A percentile compares a stretch with the other conserved stretches of the same genome.
Conservation (phyloP, 2,329 filamentous ascomycete genomes). For the Tolypocladium album region DNA sequence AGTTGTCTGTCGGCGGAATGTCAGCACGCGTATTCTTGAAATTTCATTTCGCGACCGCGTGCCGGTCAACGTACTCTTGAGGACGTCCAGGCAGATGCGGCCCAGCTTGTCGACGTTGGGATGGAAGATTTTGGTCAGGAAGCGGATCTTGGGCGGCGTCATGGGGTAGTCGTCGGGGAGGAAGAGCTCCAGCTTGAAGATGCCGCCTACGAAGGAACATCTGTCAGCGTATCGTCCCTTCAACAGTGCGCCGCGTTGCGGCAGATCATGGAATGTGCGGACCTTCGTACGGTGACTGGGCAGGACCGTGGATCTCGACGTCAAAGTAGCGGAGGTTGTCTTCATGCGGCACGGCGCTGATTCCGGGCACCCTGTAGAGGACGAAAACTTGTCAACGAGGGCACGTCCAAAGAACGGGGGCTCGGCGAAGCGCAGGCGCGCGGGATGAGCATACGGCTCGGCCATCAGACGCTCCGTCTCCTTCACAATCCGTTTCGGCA, state of each 20-base stretch:
- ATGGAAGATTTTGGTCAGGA: slow-evolving; percentile 98
- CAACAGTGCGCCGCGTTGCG: not conserved
- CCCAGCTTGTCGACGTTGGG: slow-evolving; percentile 97
- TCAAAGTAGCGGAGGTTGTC: slow-evolving; percentile 98
- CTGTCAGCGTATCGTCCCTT: not conserved
- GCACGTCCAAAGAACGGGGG: not conserved
- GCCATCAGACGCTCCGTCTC: slow-evolving; percentile 96
- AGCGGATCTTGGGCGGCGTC: slow-evolving; percentile 97
- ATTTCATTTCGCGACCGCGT: too few relatives aligned
- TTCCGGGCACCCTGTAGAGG: slow-evolving; percentile 70
- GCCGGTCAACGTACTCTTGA: slow-evolving; percentile 63
- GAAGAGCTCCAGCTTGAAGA: slow-evolving; percentile 96
- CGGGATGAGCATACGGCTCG: slow-evolving; percentile 63
- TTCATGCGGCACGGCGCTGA: slow-evolving; percentile 90
- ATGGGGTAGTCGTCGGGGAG: slow-evolving; percentile 98
- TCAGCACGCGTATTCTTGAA: not conserved
- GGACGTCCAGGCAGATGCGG: slow-evolving; percentile 90
- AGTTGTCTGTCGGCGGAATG: slow-evolving; percentile 60
- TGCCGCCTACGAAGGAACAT: slow-evolving; percentile 41
- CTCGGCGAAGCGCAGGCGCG: not conserved
- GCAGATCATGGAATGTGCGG: not conserved
- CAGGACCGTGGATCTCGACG: slow-evolving; percentile 87
- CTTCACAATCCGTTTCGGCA: slow-evolving; percentile 96
- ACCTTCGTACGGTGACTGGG: slow-evolving; percentile 94
- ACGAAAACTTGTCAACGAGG: slow-evolving; percentile 9